Conservation (phyloP, 2,329 filamentous ascomycete genomes). For the Curvularia eragrostidis region DNA sequence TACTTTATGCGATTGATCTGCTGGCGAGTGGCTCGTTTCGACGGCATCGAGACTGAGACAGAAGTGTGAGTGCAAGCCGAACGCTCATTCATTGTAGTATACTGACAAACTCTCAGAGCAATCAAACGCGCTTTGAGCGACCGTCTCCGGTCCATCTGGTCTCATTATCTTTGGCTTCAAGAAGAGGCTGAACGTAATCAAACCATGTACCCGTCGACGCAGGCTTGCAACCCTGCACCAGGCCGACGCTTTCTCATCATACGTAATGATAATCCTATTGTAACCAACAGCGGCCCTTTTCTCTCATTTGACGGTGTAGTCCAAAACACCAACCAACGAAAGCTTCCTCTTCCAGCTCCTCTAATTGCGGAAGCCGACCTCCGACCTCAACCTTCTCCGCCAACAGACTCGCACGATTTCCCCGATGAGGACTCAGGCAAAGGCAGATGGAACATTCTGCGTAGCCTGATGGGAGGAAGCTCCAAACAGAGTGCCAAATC, state of each 20-base stretch:
- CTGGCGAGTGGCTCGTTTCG: conserved; percentile 84
- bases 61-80: conserved; percentile 66
- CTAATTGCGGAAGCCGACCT: conserved; percentile 32
- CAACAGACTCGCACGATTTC: conserved; percentile 44
- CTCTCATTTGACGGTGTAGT: conserved; percentile 70
- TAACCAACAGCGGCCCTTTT: conserved; percentile 61
- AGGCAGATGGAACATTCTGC: conserved; percentile 66
- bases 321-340: conserved; percentile 45
- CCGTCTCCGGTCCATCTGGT: conserved; percentile 75
- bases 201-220: conserved; percentile 71
- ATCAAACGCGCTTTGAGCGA: conserved; percentile 73
- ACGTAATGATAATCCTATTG: conserved; percentile 72
- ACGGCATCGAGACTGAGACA: conserved; percentile 67
- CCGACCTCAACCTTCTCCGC: conserved; percentile 40
- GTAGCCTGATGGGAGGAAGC: conserved; percentile 65
- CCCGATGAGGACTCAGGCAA: conserved; percentile 58
- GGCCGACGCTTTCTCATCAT: conserved; percentile 88
- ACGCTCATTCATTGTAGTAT: neutral
- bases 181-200: conserved; percentile 67
- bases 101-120: conserved; percentile 56
- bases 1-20: conserved; percentile 92
- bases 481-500: conserved; percentile 52
- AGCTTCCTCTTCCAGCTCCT: conserved; percentile 33
- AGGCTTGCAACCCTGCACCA: conserved; percentile 83
- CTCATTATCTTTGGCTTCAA: conserved; percentile 78